Percentiles rank a stretch among this genome's conserved stretches.
These are phyloP conservation scores for Mycena indigotica DNA, from an alignment of 768 basidiomycete genomes.

Conservation along the genomic window DNA sequence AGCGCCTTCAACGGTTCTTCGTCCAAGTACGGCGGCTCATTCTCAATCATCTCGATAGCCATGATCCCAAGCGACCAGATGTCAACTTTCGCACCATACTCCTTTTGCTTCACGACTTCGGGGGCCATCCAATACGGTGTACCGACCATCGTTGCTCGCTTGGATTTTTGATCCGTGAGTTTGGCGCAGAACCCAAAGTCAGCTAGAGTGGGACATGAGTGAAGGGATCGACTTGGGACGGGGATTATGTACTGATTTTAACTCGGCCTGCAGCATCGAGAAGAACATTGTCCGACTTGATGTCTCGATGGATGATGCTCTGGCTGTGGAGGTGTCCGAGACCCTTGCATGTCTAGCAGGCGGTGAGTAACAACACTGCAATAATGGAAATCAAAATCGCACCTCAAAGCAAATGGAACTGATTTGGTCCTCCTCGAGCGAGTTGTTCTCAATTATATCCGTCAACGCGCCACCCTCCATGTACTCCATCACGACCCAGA, in stretches of 20 bases:
- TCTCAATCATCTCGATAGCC: slow-evolving; percentile 99
- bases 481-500: slow-evolving; percentile 99
- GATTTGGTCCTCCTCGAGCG: slow-evolving; percentile 93
- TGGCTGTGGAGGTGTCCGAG: slow-evolving; percentile 91
- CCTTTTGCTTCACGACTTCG: slow-evolving; percentile 97
- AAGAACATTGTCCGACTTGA: slow-evolving; percentile 95
- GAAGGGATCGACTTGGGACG: background rate
- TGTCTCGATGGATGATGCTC: slow-evolving; percentile 95
- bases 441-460: slow-evolving; percentile 97
- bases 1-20: slow-evolving; percentile 94
- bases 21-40: slow-evolving; percentile 93
- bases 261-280: slow-evolving; percentile 90
- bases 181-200: slow-evolving; percentile 98
- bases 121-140: slow-evolving; percentile 99
- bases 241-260: slow-evolving; percentile 95
- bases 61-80: slow-evolving; percentile 98
- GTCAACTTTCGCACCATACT: slow-evolving; percentile 95
- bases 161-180: slow-evolving; percentile 93
- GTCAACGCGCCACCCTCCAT: slow-evolving; percentile 98
- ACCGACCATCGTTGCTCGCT: slow-evolving; percentile 97
- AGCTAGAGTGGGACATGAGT: slow-evolving; percentile 48
- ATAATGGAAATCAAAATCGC: slow-evolving; percentile 31
- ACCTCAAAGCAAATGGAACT: slow-evolving; percentile 91
- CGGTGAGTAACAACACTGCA: background rate
- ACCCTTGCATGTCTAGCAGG: slow-evolving; percentile 86